phyloP scores from a whole-genome alignment of 2,329 filamentous ascomycete genomes.

The Claviceps lovelessii region DNA sequence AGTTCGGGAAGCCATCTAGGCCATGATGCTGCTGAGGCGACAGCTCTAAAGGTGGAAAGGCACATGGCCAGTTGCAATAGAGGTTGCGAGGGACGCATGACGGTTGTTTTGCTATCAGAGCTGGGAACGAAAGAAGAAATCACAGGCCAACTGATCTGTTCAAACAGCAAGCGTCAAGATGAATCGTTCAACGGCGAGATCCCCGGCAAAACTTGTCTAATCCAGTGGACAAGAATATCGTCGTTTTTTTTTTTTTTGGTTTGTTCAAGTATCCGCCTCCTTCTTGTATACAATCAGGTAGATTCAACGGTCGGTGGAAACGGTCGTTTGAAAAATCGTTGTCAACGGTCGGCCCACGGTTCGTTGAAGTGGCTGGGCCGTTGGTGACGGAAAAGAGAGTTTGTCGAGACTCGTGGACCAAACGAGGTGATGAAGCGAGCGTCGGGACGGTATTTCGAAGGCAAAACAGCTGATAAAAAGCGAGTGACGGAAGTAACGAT shows the following conservation, averaged over 20 bases:
- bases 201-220: neutral
- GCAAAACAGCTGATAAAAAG: conserved; percentile 2
- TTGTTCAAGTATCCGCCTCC: neutral
- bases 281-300: neutral
- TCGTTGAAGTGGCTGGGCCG: conserved; percentile 3
- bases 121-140: neutral
- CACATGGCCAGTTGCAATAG: conserved; percentile 35
- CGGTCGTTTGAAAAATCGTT: neutral
- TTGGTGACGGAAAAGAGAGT: neutral
- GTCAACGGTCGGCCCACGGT: conserved; percentile 1
- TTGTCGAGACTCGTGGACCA: neutral
- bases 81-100: conserved; percentile 33
- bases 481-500: conserved; percentile 9
- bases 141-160: neutral
- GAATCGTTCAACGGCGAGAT: neutral
- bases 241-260: neutral
- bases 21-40: conserved; percentile 41
- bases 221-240: neutral
- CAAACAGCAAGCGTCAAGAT: neutral
- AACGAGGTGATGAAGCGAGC: conserved; percentile 5
- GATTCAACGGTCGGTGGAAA: neutral
- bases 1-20: conserved; percentile 39
- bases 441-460: conserved; percentile 3
- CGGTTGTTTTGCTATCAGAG: neutral
- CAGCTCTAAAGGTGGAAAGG: conserved; percentile 33